Percentiles rank a stretch among this genome's conserved stretches.
Conservation (phyloP, 2,329 filamentous ascomycete genomes). For the Aspergillus phoenicis region DNA sequence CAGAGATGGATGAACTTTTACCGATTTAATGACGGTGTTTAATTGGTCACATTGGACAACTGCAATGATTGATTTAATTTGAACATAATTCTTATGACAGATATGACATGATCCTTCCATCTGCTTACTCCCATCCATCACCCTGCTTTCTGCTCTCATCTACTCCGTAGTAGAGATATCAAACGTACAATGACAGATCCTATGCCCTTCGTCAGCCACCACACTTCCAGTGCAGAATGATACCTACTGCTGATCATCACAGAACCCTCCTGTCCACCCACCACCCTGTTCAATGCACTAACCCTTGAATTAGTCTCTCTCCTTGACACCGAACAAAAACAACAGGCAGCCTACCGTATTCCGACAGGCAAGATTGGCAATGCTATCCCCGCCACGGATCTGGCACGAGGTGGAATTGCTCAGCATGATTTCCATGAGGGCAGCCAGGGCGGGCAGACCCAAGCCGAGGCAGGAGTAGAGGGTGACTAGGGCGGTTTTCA, state of each 20-base stretch:
- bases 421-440: slow-evolving; percentile 8
- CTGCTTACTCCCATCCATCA: background rate
- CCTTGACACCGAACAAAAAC: no score
- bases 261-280: slow-evolving; percentile 22
- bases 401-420: slow-evolving; percentile 16
- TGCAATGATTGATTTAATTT: background rate
- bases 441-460: background rate
- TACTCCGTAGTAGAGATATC: background rate
- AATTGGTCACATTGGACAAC: background rate
- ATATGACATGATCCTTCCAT: background rate
- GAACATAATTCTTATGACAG: background rate
- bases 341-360: slow-evolving; percentile 12
- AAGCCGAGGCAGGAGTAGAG: background rate
- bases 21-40: slow-evolving; percentile 39
- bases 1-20: slow-evolving; percentile 47
- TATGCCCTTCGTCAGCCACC: background rate
- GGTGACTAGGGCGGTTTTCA: background rate
- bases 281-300: slow-evolving; percentile 19
- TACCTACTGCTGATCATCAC: slow-evolving; percentile 19
- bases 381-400: slow-evolving; percentile 11
- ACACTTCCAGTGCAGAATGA: no score
- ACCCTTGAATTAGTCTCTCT: background rate
- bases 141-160: no score
- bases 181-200: slow-evolving; percentile 23
- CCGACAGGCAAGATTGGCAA: slow-evolving; percentile 16